Conservation (phyloP, 2,329 filamentous ascomycete genomes). For the Keithomyces neogunnii region DNA sequence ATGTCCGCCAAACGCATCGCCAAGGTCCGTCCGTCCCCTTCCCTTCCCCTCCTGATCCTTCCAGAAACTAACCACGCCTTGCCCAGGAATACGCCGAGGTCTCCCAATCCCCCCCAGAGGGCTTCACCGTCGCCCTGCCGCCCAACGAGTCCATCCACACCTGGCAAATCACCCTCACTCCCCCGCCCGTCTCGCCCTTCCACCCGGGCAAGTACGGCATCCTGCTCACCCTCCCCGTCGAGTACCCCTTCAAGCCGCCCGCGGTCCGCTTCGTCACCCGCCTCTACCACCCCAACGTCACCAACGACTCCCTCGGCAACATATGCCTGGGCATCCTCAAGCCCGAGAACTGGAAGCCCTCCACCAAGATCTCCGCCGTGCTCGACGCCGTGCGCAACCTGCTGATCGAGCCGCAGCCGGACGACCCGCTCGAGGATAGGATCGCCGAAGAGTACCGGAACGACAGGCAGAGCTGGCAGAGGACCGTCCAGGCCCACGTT, state of each 20-base stretch:
- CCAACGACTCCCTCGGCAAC: slow-evolving; percentile 74
- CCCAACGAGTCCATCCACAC: slow-evolving; percentile 39
- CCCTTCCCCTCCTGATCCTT: neutral
- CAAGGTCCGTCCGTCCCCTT: slow-evolving; percentile 25
- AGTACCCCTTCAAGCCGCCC: slow-evolving; percentile 89
- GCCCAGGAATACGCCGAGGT: slow-evolving; percentile 45
- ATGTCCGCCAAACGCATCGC: slow-evolving; percentile 38
- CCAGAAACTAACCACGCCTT: neutral
- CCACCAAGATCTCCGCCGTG: slow-evolving; percentile 65
- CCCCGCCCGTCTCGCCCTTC: slow-evolving; percentile 38
- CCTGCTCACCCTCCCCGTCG: slow-evolving; percentile 61
- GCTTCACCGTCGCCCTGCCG: slow-evolving; percentile 38
- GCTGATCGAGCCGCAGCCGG: slow-evolving; percentile 72
- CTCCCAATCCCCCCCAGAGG: slow-evolving; percentile 35
- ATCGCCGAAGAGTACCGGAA: slow-evolving; percentile 79
- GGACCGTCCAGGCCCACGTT: slow-evolving; percentile 67
- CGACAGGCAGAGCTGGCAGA: slow-evolving; percentile 61
- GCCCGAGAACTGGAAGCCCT: slow-evolving; percentile 85
- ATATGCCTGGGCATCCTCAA: slow-evolving; percentile 84
- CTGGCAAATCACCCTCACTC: slow-evolving; percentile 41
- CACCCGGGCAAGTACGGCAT: slow-evolving; percentile 66
- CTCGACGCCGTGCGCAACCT: slow-evolving; percentile 69
- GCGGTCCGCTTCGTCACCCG: slow-evolving; percentile 73
- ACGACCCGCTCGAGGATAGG: slow-evolving; percentile 78
- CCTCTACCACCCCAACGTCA: slow-evolving; percentile 93